These are phyloP conservation scores for Penicillium lividum DNA, from an alignment of 495 filamentous ascomycete genomes.

Conservation along the genomic window DNA sequence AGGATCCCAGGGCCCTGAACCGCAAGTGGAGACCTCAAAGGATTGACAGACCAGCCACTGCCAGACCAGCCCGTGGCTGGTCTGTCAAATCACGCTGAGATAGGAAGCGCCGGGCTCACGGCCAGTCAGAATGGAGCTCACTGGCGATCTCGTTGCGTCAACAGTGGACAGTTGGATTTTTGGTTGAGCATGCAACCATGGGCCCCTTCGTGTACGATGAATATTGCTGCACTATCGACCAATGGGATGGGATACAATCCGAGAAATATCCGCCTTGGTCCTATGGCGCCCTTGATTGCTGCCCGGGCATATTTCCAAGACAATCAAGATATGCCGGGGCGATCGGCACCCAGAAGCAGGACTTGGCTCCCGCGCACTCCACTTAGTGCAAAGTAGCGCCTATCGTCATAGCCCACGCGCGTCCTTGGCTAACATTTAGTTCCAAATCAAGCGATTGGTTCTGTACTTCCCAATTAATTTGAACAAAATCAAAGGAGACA, in stretches of 20 bases:
- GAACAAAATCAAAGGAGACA: background rate
- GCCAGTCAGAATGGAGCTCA: conserved; percentile 4
- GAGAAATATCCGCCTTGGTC: conserved; percentile 8
- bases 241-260: conserved; percentile 11
- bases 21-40: conserved; percentile 23
- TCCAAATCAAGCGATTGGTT: background rate
- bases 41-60: conserved; percentile 20
- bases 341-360: conserved; percentile 28
- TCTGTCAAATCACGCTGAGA: background rate
- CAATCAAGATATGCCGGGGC: conserved; percentile 23
- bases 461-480: background rate
- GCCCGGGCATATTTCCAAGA: conserved; percentile 16
- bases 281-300: conserved; percentile 15
- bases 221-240: conserved; percentile 4
- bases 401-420: background rate
- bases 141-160: conserved; percentile 30
- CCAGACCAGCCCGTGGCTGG: background rate
- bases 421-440: background rate
- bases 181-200: conserved; percentile 21
- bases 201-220: conserved; percentile 6
- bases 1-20: conserved; percentile 7
- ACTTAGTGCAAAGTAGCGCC: conserved; percentile 10
- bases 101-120: background rate
- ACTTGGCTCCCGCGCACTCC: conserved; percentile 25
- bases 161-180: conserved; percentile 13